These are phyloP conservation scores for Xylariales sp. DNA, from an alignment of 2,329 filamentous ascomycete species.

Conservation along the genomic window DNA sequence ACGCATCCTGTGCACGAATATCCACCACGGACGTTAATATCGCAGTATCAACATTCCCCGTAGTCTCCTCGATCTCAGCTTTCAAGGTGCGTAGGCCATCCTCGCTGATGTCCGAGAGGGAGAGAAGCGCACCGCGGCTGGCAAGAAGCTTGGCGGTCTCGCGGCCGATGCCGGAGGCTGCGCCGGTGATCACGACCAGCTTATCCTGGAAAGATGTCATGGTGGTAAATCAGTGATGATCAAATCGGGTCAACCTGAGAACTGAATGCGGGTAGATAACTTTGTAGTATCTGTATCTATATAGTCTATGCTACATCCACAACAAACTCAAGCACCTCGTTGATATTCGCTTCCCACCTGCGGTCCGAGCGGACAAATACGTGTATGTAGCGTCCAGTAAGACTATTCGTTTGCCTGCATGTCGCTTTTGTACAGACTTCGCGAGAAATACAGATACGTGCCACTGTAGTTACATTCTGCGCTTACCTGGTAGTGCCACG, in stretches of 20 bases:
- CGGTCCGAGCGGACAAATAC: background rate
- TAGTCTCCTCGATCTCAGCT: slow-evolving; percentile 3
- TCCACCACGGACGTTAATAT: background rate
- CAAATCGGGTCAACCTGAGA: background rate
- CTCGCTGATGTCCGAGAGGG: slow-evolving; percentile 2
- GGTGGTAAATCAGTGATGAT: background rate
- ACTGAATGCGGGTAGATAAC: background rate
- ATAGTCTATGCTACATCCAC: background rate
- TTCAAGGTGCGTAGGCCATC: background rate
- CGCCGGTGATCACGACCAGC: slow-evolving; percentile 1
- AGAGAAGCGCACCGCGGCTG: background rate
- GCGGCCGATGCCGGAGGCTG: slow-evolving; percentile 1
- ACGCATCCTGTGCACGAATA: slow-evolving; percentile 14
- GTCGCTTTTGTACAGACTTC: background rate
- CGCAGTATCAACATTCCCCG: slow-evolving; percentile 7
- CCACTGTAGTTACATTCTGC: background rate
- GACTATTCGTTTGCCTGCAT: background rate
- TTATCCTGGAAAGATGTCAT: background rate
- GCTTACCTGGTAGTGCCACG: background rate
- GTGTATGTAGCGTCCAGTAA: background rate
- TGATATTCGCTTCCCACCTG: background rate
- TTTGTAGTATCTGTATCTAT: background rate
- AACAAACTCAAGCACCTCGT: background rate
- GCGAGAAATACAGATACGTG: background rate
- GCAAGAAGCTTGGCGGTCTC: slow-evolving; percentile 2